Evolutionary conservation across 2,329 filamentous ascomycete species (phyloP).

Genomic region (Penicillium sp.): DNA sequence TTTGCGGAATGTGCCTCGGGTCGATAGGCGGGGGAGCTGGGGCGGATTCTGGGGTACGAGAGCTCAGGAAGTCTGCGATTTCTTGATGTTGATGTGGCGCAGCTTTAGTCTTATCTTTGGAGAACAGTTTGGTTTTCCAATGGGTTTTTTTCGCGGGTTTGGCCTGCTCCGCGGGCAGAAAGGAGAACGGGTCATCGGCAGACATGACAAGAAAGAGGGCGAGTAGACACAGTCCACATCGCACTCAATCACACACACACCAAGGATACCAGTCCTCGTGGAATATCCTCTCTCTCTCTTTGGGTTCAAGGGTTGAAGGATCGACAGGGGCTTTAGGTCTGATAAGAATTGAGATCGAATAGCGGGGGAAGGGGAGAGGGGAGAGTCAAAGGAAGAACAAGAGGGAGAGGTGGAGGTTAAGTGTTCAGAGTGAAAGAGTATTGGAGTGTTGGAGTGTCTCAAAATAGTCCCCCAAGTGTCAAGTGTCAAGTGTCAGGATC

Average conservation of each 20-base stretch:
- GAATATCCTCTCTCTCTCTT: conserved; percentile 15
- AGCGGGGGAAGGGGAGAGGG: not conserved
- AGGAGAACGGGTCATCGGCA: conserved; percentile 39
- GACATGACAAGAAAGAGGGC: conserved; percentile 31
- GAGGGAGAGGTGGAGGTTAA: not conserved
- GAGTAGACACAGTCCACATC: conserved; percentile 40
- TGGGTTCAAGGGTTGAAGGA: conserved; percentile 10
- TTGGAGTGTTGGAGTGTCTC: not conserved
- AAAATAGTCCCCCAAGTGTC: not conserved
- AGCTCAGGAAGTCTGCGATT: conserved; percentile 60
- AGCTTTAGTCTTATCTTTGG: conserved; percentile 41
- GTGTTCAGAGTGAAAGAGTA: not conserved
- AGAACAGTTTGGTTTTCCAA: conserved; percentile 55
- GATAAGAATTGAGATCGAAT: not conserved
- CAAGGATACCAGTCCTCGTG: conserved; percentile 17
- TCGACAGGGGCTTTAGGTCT: conserved; percentile 22
- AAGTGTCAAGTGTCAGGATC: not conserved
- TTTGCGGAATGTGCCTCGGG: conserved; percentile 31
- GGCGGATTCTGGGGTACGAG: conserved; percentile 12
- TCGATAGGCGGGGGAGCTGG: conserved; percentile 29
- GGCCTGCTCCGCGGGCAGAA: conserved; percentile 32
- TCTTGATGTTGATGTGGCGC: conserved; percentile 42
- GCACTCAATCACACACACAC: conserved; percentile 19
- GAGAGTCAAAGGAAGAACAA: not conserved
- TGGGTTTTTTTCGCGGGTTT: conserved; percentile 36